phyloP scores from a whole-genome alignment of 371 early-diverging fungal species.

The Mortierella sp. region DNA sequence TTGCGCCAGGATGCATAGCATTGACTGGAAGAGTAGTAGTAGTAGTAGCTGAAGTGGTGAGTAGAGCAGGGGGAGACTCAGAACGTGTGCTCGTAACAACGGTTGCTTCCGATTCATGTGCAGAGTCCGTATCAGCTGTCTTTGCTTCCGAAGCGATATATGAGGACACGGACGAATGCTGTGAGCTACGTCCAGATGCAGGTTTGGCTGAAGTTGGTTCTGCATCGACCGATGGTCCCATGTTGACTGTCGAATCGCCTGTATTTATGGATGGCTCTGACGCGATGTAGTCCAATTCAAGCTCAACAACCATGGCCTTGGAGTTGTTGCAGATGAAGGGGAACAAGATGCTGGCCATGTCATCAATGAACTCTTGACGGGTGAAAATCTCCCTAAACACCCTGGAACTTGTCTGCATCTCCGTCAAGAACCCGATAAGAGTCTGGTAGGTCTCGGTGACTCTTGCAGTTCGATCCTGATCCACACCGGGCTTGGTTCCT shows the following conservation, averaged over 20 bases:
- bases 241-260: not conserved
- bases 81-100: conserved; percentile 21
- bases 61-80: conserved; percentile 18
- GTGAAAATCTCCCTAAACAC: conserved; percentile 69
- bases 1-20: conserved; percentile 2
- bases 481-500: conserved; percentile 12
- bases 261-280: conserved; percentile 31
- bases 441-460: conserved; percentile 58
- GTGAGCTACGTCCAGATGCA: conserved; percentile 32
- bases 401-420: conserved; percentile 66
- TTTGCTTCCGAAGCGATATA: conserved; percentile 27
- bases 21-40: not conserved
- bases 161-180: conserved; percentile 47
- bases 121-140: conserved; percentile 15
- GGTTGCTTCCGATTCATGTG: conserved; percentile 18
- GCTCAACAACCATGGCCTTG: conserved; percentile 60
- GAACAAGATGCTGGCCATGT: conserved; percentile 66
- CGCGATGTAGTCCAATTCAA: conserved; percentile 63
- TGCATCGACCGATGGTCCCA: conserved; percentile 8
- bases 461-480: conserved; percentile 24
- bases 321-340: conserved; percentile 64
- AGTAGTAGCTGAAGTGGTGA: not conserved
- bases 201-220: conserved; percentile 4
- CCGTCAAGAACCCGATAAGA: conserved; percentile 66
- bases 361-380: conserved; percentile 71